Base-by-base conservation (phyloP, 129 eudicot species). In the Lactuca saligna region DNA sequence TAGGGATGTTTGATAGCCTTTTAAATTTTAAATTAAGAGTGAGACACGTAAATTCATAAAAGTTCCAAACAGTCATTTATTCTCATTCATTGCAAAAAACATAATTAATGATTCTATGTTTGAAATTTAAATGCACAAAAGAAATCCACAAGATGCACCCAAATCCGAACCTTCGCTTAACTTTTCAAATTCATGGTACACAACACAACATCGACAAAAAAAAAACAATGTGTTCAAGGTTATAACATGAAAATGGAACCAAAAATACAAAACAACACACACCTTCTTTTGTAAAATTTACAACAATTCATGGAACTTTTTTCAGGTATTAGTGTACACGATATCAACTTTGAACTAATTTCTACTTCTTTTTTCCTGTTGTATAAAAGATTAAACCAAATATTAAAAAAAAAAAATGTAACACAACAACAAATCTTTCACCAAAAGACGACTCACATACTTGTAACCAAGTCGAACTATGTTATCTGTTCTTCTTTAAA, bases 401-500 rank as follows among this genome's bases (percentile, higher is more conserved):
- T 11, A 54, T 25, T 0, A 25, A 25, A 20, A 46, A 46, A 42
- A 4, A 38, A 68, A 76, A 54, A 65, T 61, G 55, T 61, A 68
- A 61, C 75, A 44, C 63, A 61, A 56, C 17, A 37, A 55, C 50
- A 65, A 56, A 65, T 65, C 42, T 64, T 71, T 66, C 68, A 54
- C 54, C 44, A 59, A 39, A 49, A 11, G 65, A 70, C 2, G 17
- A 63, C 66, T 67, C 54, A 31, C 54, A 34, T 31, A 39, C n/a
- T 32, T 66, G 39, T 54, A 57, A 60, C 17, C 9, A 44, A 53
- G 59, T 51, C 16, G 41, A 44, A 54, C 69, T 79, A 85, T 53
- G 87, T 79, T 61, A 80, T 39, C 54, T 80, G 85, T 70, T 92
- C 98, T 84, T 91, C 96, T 80, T 86, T 92, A 25, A 86, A 88